Percentiles rank a stretch among this genome's conserved stretches.
These are phyloP conservation scores for Xylariaceae sp. DNA, from an alignment of 2,329 filamentous ascomycete species.

Conservation along the genomic window DNA sequence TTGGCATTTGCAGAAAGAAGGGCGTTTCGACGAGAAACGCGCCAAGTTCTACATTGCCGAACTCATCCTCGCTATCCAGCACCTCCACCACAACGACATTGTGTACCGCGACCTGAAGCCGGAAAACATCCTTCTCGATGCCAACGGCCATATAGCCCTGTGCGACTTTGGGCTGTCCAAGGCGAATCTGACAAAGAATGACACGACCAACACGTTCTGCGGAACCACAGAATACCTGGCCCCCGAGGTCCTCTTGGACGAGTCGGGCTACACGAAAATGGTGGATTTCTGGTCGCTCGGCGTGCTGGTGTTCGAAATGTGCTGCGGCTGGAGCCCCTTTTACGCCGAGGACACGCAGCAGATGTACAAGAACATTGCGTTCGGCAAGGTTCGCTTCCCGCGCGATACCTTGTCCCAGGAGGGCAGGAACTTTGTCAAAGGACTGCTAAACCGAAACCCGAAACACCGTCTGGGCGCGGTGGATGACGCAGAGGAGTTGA, in stretches of 20 bases:
- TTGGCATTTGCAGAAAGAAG: conserved; percentile 97
- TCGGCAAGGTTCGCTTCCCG: conserved; percentile 95
- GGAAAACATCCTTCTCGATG: conserved; percentile 94
- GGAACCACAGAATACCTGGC: conserved; percentile 97
- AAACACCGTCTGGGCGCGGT: conserved; percentile 90
- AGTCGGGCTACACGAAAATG: conserved; percentile 99
- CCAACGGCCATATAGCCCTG: conserved; percentile 94
- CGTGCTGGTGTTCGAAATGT: conserved; percentile 98
- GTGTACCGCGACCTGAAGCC: conserved; percentile 97
- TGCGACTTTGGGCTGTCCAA: conserved; percentile 98
- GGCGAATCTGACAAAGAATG: conserved; percentile 92
- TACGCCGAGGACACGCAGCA: conserved; percentile 99
- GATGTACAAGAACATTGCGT: conserved; percentile 99
- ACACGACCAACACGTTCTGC: conserved; percentile 98
- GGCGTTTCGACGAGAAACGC: conserved; percentile 86
- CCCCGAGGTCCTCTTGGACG: conserved; percentile 89
- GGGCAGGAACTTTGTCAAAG: conserved; percentile 96
- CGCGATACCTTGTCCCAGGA: conserved; percentile 91
- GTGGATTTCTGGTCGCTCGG: conserved; percentile 99
- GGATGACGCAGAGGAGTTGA: conserved; percentile 88
- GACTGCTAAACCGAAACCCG: conserved; percentile 91
- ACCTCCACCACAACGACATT: conserved; percentile 94
- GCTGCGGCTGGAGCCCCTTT: conserved; percentile 98
- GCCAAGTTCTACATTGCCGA: conserved; percentile 99
- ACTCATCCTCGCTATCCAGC: conserved; percentile 88